Base-by-base conservation (phyloP, 2,329 filamentous ascomycete species). In the Cryphonectria nitschkei region DNA sequence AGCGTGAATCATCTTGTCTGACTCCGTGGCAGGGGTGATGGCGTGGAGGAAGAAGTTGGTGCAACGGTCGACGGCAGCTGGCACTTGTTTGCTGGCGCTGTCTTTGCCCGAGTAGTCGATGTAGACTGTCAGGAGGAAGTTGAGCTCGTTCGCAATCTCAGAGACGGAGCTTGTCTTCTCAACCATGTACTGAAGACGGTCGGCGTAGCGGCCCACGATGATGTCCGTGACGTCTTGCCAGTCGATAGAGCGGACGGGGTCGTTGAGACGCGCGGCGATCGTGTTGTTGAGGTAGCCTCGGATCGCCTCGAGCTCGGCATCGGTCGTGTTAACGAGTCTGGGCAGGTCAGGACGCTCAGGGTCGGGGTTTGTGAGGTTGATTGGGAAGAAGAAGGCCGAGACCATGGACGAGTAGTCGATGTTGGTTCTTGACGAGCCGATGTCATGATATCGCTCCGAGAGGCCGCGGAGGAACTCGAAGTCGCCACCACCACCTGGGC, bases 161-260 rank as follows among this genome's bases (percentile, higher is more conserved):
- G 74, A 70, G 2, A 79, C 74, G 0, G 79, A 75, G 5, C 77
- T 72, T 2, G 77, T 74, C 2, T 71, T 74, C 39, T 79, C 75
- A 0, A 76, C 77, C 74, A 88, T 80, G 6, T 81, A 76, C 2
- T 74, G 74, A 39, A 94, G 79, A 34, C 88, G 82, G 43, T 86
- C 81, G 4, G 85, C 84, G 75, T 91, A 93, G 1, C 92, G 85
- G 5, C 82, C 78, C 4, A 93, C 83, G 4, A 94, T 81, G 83
- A 92, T 85, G 75, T 95, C 92, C 0, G 86, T 84, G 0, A 92
- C 81, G 0, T 81, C 84, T 76, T 94, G 92, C 92, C 92, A 94
- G 75, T 93, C 81, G 37, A 87, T 76, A 26, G 75, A 73, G 34
- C 14, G 77, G 74, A 13, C 74, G 71, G 5, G 82, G 72, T 52